Evolutionary conservation across 2,329 filamentous ascomycete genomes (phyloP), one percentile per base, ranked within the genome.

Genomic region (Pseudogymnoascus sp.): DNA sequence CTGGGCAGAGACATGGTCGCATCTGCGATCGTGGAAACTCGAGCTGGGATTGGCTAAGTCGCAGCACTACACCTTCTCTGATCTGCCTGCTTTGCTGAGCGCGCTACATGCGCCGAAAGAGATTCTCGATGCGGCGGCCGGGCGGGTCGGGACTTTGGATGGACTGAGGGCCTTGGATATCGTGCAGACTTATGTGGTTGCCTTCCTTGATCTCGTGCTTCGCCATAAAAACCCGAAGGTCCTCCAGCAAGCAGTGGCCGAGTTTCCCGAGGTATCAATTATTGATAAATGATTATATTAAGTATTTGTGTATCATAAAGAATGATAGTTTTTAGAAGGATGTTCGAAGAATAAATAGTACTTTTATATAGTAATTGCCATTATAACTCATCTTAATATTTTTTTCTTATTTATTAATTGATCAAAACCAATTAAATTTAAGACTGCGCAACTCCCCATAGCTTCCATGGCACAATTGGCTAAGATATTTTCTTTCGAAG

Each of bases 31-130:
- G 0, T 77, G 73, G 73, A 72, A 71, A 36, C 68, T 69, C 41
- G 69, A 75, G 63, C 57, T 77, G 2, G 70, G 66, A 45, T 36
- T 77, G 13, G 62, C 63, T 6, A 70, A 69, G 10, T 71, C 71
- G 2, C 54, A 63, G 11, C 76, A 78, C 67, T 68, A 69, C 6
- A 72, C 70, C 10, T 77, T 71, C 62, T 68, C 67, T 3, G 76
- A 77, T 63, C 66, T 71, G 11, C 67, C 70, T 4, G 51, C 69
- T 11, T 62, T 75, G 36, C 68, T 69, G 4, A 69, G 73, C 34
- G 41, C 71, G 3, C 64, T 71, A 6, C 70, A 69, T 6, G 62
- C 65, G 13, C 36, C 19, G 13, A 69, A 62, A 36, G 68, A 54
- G 64, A 61, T 10, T 65, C 68, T 28, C 43, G 63, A 68, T 11